Percentiles rank a stretch among this genome's conserved stretches.
Conservation (phyloP, 129 eudicot genomes). For the Calendula officinalis region DNA sequence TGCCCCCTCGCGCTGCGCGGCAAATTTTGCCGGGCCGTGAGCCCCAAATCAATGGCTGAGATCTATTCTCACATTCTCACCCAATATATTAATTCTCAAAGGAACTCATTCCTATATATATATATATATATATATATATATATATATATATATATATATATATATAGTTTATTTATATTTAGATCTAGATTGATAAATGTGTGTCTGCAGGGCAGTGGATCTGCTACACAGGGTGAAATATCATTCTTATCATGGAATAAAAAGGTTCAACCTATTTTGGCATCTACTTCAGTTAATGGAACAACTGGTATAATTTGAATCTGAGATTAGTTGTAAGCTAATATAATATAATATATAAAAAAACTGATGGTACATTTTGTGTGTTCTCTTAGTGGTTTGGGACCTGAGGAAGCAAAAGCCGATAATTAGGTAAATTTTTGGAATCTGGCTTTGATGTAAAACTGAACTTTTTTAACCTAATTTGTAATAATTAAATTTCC, state of each 20-base stretch:
- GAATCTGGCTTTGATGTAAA: slow-evolving; percentile 7
- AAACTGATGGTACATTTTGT: slow-evolving; percentile 23
- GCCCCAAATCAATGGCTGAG: no score
- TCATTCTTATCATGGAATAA: slow-evolving; percentile 92
- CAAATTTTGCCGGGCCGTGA: no score
- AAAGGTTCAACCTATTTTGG: slow-evolving; percentile 79
- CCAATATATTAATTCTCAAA: no score
- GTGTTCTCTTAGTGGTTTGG: slow-evolving; percentile 78
- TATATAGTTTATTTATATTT: not conserved
- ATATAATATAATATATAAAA: not conserved
- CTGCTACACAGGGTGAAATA: slow-evolving; percentile 88
- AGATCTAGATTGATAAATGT: slow-evolving; percentile 2
- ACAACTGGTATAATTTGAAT: slow-evolving; percentile 57
- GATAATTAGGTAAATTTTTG: slow-evolving; percentile 56
- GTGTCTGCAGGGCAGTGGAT: slow-evolving; percentile 76
- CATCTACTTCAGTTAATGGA: slow-evolving; percentile 86
- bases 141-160: not conserved
- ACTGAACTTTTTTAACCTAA: not conserved
- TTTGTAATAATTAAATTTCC: slow-evolving; percentile 11
- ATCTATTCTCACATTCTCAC: no score
- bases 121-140: no score
- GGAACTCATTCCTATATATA: no score
- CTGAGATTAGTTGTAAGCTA: not conserved
- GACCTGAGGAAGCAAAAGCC: slow-evolving; percentile 96
- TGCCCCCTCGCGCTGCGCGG: no score